Conservation (phyloP, 768 basidiomycete species). For the Suillus decipiens region DNA sequence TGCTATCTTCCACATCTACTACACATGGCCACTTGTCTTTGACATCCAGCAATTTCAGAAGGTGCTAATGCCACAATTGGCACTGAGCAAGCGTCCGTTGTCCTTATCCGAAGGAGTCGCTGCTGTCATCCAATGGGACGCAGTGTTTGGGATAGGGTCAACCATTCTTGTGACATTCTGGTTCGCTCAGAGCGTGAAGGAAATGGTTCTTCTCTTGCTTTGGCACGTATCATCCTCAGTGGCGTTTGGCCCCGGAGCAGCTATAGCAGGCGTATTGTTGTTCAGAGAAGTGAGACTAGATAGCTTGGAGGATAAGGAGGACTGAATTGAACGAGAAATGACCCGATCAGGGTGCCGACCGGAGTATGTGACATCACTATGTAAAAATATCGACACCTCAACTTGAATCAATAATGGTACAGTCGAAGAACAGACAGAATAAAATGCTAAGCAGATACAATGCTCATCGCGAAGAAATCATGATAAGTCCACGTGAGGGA, state of each 20-base stretch:
- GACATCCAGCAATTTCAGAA: conserved; percentile 10
- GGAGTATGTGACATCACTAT: background rate
- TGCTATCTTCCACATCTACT: conserved; percentile 30
- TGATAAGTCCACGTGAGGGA: conserved; percentile 10
- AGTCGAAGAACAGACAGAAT: conserved; percentile 8
- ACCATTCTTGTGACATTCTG: conserved; percentile 49
- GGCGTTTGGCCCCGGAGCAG: conserved; percentile 52
- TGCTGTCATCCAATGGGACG: conserved; percentile 57
- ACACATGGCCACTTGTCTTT: conserved; percentile 18
- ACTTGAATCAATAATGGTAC: conserved; percentile 14
- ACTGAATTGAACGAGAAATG: background rate
- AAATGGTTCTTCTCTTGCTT: conserved; percentile 35
- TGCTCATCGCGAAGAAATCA: conserved; percentile 11
- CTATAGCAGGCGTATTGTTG: conserved; percentile 46
- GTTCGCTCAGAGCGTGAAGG: conserved; percentile 40
- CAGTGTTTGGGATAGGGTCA: conserved; percentile 40
- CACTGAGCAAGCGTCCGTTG: background rate
- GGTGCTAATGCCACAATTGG: conserved; percentile 19
- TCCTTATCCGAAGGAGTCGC: conserved; percentile 18
- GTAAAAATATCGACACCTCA: background rate
- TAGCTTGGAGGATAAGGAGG: conserved; percentile 4
- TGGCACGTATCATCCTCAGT: conserved; percentile 48
- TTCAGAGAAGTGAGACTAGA: conserved; percentile 48
- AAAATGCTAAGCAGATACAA: conserved; percentile 13
- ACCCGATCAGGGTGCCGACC: background rate